Base-by-base conservation (phyloP, 441 rosid species). In the Populus hybrid region DNA sequence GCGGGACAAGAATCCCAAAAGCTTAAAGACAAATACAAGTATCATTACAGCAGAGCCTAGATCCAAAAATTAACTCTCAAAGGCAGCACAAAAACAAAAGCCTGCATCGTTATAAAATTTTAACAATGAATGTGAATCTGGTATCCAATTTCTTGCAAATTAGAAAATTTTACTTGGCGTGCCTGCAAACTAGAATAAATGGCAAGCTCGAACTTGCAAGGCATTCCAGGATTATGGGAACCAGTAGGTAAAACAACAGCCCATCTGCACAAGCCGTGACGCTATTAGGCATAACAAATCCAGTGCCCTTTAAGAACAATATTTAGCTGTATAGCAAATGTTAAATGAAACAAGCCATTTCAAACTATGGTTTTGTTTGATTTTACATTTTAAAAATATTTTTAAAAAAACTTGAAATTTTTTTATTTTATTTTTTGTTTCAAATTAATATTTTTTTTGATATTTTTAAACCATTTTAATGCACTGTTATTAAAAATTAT, bases 141-240 rank as follows among this genome's bases (percentile, higher is more conserved):
- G 18, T 24, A 34, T 57, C 18, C 28, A 42, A 16, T 28, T 28
- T 66, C 35, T 21, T 38, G 32, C 63, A 18, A 7, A 73, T 28
- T 64, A 38, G 36, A 6, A 59, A 73, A 16, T 14, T 67, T 57
- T 78, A 67, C 64, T 79, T 74, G 72, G 38, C 59, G 69, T 85
- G 93, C 98, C 95, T 89, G 95, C 73, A 87, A 38, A 81, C 85
- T 86, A 72, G 93, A 77, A 81, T 94, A 95, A 76, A 94, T 88
- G 76, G 92, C 98, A 50, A 95, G 85, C 86, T 94, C 95, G 87
- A 95, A 83, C 88, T 92, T 95, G 86, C 84, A 91, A 80, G 97
- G 97, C 76, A 83, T 85, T 23, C 85, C 50, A 70, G 85, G 87
- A 73, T 87, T 87, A 69, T 93, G 91, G 30, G 97, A 89, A 80